A percentile compares a stretch with the other conserved stretches of the same genome.
Conservation (phyloP, 2,329 filamentous ascomycete species). For the Teratosphaeria pseudoeucalypti region DNA sequence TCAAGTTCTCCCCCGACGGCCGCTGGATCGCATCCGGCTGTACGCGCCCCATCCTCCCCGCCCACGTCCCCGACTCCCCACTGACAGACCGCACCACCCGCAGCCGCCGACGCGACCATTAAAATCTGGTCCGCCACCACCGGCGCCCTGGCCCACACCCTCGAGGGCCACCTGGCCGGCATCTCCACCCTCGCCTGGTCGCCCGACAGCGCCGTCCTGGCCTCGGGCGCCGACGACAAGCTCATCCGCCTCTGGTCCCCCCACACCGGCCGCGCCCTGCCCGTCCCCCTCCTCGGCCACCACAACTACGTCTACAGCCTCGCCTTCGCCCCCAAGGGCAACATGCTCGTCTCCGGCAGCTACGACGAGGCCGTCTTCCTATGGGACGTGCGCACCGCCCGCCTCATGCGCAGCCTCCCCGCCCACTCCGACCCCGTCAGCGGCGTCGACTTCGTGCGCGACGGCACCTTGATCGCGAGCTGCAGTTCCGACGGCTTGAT, state of each 20-base stretch:
- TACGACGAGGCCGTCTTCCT: conserved; percentile 96
- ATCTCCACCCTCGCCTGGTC: conserved; percentile 91
- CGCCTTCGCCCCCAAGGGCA: conserved; percentile 94
- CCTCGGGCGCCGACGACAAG: conserved; percentile 92
- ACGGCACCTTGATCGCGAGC: conserved; percentile 84
- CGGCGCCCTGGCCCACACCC: conserved; percentile 71
- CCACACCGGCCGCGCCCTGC: conserved; percentile 47
- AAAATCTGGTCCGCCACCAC: conserved; percentile 81
- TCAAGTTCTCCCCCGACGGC: conserved; percentile 85
- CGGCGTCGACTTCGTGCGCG: conserved; percentile 83
- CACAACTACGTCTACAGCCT: conserved; percentile 94
- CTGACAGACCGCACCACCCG: neutral
- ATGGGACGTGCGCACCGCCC: conserved; percentile 85
- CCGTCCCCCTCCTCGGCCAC: conserved; percentile 61
- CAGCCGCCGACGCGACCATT: conserved; percentile 73
- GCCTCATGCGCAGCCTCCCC: conserved; percentile 79
- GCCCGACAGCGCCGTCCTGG: conserved; percentile 76
- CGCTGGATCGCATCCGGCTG: conserved; percentile 79
- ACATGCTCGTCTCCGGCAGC: conserved; percentile 87
- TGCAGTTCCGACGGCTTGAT: conserved; percentile 88
- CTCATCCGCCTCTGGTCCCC: conserved; percentile 85
- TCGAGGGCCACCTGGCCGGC: conserved; percentile 87
- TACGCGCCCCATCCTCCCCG: conserved; percentile 23
- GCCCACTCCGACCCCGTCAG: conserved; percentile 92
- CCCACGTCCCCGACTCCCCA: neutral